Conservation (phyloP, 1,284 basidiomycete genomes). For the Ustilago cynodontis region DNA sequence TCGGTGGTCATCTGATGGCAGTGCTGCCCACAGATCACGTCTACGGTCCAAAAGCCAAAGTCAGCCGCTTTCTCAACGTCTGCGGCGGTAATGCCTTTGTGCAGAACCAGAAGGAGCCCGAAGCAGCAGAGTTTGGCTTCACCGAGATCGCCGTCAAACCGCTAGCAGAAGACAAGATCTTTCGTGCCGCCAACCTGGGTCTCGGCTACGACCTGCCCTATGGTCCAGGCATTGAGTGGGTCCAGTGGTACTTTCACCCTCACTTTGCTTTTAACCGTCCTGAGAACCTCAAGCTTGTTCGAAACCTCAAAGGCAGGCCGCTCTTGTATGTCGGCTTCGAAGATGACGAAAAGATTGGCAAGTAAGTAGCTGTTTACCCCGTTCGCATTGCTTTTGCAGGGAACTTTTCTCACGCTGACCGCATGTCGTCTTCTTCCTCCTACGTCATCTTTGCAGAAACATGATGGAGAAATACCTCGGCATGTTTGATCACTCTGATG, state of each 20-base stretch:
- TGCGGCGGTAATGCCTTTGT: constrained; percentile 59
- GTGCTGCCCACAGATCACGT: constrained; percentile 39
- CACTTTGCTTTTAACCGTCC: constrained; percentile 54
- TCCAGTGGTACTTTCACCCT: constrained; percentile 58
- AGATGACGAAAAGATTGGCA: constrained; percentile 60
- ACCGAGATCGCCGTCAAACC: constrained; percentile 53
- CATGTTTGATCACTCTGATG: constrained; percentile 50
- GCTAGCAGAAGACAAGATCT: constrained; percentile 54
- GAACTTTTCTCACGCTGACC: neutral
- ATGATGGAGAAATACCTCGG: constrained; percentile 60
- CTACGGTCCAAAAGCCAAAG: constrained; percentile 46
- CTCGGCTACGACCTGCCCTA: constrained; percentile 60
- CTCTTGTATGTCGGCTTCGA: constrained; percentile 57
- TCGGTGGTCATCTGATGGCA: constrained; percentile 57
- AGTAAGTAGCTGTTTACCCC: constrained; percentile 25
- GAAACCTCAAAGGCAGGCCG: constrained; percentile 31
- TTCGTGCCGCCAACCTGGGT: constrained; percentile 50
- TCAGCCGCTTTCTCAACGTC: constrained; percentile 55
- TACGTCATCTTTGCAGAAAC: constrained; percentile 14
- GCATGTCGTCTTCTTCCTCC: neutral
- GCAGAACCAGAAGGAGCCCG: constrained; percentile 48
- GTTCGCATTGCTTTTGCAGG: neutral
- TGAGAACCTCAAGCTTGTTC: constrained; percentile 45
- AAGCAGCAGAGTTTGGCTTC: constrained; percentile 53
- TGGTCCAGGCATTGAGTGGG: constrained; percentile 57